Conservation (phyloP, 2,329 filamentous ascomycete genomes). For the Exophiala aquamarina region DNA sequence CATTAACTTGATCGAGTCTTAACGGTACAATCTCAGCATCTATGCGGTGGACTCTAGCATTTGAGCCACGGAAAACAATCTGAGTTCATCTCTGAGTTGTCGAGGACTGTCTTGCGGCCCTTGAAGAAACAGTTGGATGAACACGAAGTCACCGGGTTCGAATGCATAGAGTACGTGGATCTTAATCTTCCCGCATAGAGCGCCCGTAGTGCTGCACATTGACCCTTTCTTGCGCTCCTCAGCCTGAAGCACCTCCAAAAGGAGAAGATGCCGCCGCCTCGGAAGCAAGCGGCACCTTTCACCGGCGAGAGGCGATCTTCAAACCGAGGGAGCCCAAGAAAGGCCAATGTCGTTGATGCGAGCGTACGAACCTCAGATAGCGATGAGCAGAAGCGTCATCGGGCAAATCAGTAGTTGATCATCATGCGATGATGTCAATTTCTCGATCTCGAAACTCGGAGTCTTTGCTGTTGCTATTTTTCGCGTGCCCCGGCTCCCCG, state of each 20-base stretch:
- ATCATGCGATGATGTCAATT: background rate
- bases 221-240: slow-evolving; percentile 28
- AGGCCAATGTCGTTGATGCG: slow-evolving; percentile 26
- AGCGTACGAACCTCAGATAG: slow-evolving; percentile 31
- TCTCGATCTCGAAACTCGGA: no score
- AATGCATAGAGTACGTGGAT: no score
- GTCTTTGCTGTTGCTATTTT: slow-evolving; percentile 3
- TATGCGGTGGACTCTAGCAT: slow-evolving; percentile 45
- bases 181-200: slow-evolving; percentile 51
- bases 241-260: slow-evolving; percentile 40
- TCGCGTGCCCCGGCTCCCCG: slow-evolving; percentile 26
- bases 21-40: slow-evolving; percentile 94
- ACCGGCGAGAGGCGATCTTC: background rate
- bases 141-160: background rate
- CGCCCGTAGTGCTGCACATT: slow-evolving; percentile 79
- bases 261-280: slow-evolving; percentile 9
- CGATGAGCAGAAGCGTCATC: no score
- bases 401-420: no score
- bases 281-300: slow-evolving; percentile 9
- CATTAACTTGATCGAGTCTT: slow-evolving; percentile 98
- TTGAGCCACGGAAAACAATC: no score
- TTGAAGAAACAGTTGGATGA: background rate
- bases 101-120: no score
- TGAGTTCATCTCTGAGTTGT: no score
- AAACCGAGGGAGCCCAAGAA: slow-evolving; percentile 9